phyloP scores from a whole-genome alignment of 441 rosid species.

The Sinapis alba region DNA sequence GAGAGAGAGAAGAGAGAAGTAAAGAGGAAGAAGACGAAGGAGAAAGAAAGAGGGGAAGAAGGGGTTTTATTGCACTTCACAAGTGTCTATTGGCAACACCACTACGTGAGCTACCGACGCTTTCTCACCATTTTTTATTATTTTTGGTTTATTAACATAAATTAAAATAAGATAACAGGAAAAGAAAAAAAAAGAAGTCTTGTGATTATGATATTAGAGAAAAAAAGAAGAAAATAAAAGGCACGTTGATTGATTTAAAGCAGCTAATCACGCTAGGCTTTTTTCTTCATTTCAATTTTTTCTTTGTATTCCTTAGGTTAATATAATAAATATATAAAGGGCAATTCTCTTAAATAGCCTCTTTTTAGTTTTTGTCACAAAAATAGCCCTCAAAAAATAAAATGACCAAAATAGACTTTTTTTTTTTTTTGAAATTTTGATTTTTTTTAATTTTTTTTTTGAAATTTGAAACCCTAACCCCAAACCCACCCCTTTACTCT shows the following conservation, averaged over 20 bases:
- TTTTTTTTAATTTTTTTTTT: too few species aligned
- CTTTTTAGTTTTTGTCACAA: too few species aligned
- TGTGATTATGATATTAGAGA: constrained; percentile 13
- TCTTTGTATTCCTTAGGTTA: neutral
- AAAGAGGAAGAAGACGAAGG: constrained; percentile 8
- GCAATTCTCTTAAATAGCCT: too few species aligned
- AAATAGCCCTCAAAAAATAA: too few species aligned
- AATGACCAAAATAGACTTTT: too few species aligned
- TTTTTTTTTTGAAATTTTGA: too few species aligned
- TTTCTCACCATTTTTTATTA: constrained; percentile 37
- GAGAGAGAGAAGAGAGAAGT: constrained; percentile 3
- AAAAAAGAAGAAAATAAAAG: neutral
- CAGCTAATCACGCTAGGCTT: constrained; percentile 40
- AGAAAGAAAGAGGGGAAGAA: constrained; percentile 24
- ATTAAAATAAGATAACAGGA: neutral
- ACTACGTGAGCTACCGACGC: constrained; percentile 47
- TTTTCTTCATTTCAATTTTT: neutral
- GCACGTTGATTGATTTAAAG: constrained; percentile 37
- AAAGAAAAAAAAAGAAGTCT: neutral
- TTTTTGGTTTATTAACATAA: neutral
- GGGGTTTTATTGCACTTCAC: constrained; percentile 46
- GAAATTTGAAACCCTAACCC: too few species aligned
- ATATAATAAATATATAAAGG: too few species aligned
- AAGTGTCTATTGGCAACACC: constrained; percentile 49
- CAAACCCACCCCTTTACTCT: too few species aligned